Base-by-base conservation (phyloP, 2,329 filamentous ascomycete genomes). In the Cladosporium oxysporum region DNA sequence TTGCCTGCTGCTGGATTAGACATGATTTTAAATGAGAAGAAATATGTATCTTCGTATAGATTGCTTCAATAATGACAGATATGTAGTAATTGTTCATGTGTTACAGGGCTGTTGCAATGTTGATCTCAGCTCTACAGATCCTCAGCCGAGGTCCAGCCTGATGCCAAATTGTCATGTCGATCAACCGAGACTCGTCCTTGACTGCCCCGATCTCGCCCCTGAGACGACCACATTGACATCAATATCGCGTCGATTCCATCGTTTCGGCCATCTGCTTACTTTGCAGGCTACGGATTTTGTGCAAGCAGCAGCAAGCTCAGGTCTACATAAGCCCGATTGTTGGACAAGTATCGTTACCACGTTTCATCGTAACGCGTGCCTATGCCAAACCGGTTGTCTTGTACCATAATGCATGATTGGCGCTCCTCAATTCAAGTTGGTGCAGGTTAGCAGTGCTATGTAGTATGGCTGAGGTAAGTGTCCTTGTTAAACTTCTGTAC, bases 1-100 rank as follows among this genome's bases (percentile, higher is more conserved):
- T 77, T 77, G 55, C 76, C 76, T 18, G 66, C 59, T 14, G 58
- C 50, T 44, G 10, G 52, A 5, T 26, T n/a, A 31, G 62, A 58
- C 62, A 64, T 64, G 7, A 26, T 63, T n/a, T 33, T 23, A 21
- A 21, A 47, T 10, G n/a, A 21, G 8, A 47, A 21, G 1, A 4
- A 3, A 4, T 47, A 2, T 47, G 6, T 47, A 47, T 47, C 10
- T 3, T 3, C 21, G n/a, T 47, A 47, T 47, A 47, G 41, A 21
- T 47, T 4, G n/a, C n/a, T 21, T 47, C 11, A 21, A 12, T 0
- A 10, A 47, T 23, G n/a, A 11, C 7, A 12, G 41, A 23, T 47
- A 21, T 23, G 41, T 23, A 21, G 10, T 47, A 3, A 12, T 21
- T n/a, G 41, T 47, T 11, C 8, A 21, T 47, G 10, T 21, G 3